Evolutionary conservation across 139 green algal species (phyloP).

Genomic region (Picochlorum sp.): DNA sequence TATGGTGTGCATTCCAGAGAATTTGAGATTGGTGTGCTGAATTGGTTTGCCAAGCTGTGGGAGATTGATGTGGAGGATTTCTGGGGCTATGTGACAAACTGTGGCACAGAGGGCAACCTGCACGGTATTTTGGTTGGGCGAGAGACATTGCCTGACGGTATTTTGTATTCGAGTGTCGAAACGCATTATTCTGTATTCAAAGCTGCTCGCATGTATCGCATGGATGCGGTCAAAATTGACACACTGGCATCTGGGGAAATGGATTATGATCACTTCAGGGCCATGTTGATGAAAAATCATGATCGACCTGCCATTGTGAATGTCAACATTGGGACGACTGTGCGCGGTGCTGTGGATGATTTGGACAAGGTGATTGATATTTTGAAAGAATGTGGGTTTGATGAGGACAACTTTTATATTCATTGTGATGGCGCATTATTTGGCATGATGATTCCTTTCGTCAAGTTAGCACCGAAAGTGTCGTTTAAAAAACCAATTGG

Average conservation of each 20-base stretch:
- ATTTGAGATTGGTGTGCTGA: slow-evolving; percentile 87
- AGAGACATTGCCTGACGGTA: slow-evolving; percentile 76
- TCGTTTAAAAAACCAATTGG: slow-evolving; percentile 96
- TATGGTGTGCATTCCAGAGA: slow-evolving; percentile 88
- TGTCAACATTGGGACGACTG: slow-evolving; percentile 97
- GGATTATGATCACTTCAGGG: slow-evolving; percentile 75
- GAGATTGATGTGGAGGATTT: slow-evolving; percentile 87
- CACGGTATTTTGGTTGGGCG: slow-evolving; percentile 91
- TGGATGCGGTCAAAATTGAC: slow-evolving; percentile 76
- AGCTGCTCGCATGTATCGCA: slow-evolving; percentile 92
- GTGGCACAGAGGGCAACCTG: slow-evolving; percentile 96
- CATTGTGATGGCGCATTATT: slow-evolving; percentile 95
- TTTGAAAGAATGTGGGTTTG: slow-evolving; percentile 64
- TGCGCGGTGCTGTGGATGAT: slow-evolving; percentile 78
- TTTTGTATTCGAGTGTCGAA: slow-evolving; percentile 85
- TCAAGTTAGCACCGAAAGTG: slow-evolving; percentile 81
- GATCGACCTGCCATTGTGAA: slow-evolving; percentile 88
- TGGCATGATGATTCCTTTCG: slow-evolving; percentile 82
- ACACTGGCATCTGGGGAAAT: slow-evolving; percentile 84
- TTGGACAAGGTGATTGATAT: slow-evolving; percentile 68
- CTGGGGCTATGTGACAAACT: slow-evolving; percentile 99
- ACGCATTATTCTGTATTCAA: slow-evolving; percentile 97
- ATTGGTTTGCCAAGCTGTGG: slow-evolving; percentile 96
- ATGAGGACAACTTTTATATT: slow-evolving; percentile 92
- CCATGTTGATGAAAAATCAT: slow-evolving; percentile 50